These are phyloP conservation scores for Stereum hirsutum DNA, from an alignment of 1,284 basidiomycete genomes.

Conservation along the genomic window DNA sequence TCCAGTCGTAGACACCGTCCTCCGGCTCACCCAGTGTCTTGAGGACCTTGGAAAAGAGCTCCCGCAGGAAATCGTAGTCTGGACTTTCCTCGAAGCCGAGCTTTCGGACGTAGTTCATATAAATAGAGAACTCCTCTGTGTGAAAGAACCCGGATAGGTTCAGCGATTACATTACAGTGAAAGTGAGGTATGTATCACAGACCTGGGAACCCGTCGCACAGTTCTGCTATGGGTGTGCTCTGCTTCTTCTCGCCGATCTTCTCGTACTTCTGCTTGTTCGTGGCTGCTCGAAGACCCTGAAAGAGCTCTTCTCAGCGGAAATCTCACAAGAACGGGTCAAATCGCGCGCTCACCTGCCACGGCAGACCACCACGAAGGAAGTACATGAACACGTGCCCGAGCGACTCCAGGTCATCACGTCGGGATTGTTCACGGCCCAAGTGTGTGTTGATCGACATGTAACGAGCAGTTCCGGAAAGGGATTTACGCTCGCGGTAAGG, in stretches of 20 bases:
- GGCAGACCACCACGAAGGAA: slow-evolving; percentile 89
- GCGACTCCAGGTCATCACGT: slow-evolving; percentile 87
- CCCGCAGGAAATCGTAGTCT: slow-evolving; percentile 95
- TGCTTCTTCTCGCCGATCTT: slow-evolving; percentile 99
- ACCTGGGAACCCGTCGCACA: slow-evolving; percentile 97
- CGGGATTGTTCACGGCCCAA: slow-evolving; percentile 87
- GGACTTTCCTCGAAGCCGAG: slow-evolving; percentile 94
- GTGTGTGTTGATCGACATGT: slow-evolving; percentile 99
- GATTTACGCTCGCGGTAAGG: slow-evolving; percentile 99
- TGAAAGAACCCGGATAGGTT: neutral
- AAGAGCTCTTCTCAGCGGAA: too few relatives aligned
- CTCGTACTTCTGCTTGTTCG: slow-evolving; percentile 98
- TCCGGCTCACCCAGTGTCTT: slow-evolving; percentile 87
- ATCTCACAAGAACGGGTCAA: too few relatives aligned
- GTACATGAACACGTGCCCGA: slow-evolving; percentile 99
- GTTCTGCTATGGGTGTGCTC: slow-evolving; percentile 84
- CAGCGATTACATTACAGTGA: neutral
- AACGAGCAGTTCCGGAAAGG: slow-evolving; percentile 93
- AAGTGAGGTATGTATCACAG: too few relatives aligned
- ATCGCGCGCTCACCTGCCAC: too few relatives aligned
- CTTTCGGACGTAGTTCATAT: slow-evolving; percentile 96
- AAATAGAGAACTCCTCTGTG: slow-evolving; percentile 90
- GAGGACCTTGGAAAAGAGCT: slow-evolving; percentile 88
- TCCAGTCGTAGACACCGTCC: slow-evolving; percentile 96
- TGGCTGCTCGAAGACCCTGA: slow-evolving; percentile 89